A percentile compares a stretch with the other conserved stretches of the same genome.
phyloP scores from a whole-genome alignment of 2,329 filamentous ascomycete species.

The Macrophomina tecta region DNA sequence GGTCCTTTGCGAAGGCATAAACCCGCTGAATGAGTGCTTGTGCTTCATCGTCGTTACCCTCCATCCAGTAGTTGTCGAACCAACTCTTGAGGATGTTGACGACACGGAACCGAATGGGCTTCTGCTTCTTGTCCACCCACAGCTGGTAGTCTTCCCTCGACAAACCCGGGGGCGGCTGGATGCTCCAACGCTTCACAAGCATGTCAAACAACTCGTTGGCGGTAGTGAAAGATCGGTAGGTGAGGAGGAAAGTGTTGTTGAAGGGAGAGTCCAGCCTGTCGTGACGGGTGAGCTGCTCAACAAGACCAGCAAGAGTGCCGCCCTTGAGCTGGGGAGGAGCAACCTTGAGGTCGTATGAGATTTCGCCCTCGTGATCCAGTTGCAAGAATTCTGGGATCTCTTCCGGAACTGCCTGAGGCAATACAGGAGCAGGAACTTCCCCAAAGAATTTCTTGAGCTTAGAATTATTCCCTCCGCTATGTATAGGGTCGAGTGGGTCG shows the following conservation, averaged over 20 bases:
- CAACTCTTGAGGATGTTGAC: constrained; percentile 98
- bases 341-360: constrained; percentile 87
- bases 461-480: constrained; percentile 50
- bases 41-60: constrained; percentile 82
- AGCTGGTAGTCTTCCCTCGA: constrained; percentile 76
- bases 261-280: constrained; percentile 95
- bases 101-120: constrained; percentile 91
- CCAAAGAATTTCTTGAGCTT: constrained; percentile 60
- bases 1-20: constrained; percentile 88
- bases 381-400: constrained; percentile 84
- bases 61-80: constrained; percentile 99
- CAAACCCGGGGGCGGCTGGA: constrained; percentile 87
- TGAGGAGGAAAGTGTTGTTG: constrained; percentile 97
- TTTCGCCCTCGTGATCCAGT: constrained; percentile 85
- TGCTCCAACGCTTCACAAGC: constrained; percentile 87
- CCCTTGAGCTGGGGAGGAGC: constrained; percentile 80
- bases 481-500: constrained; percentile 39
- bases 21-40: constrained; percentile 86
- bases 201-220: constrained; percentile 92
- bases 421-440: constrained; percentile 56
- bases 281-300: constrained; percentile 93
- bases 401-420: constrained; percentile 61
- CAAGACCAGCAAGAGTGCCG: constrained; percentile 84
- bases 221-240: constrained; percentile 92
- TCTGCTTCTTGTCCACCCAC: constrained; percentile 95